Percentiles rank a stretch among this genome's conserved stretches.
phyloP scores from a whole-genome alignment of 2,329 filamentous ascomycete species.

The Coniochaeta prunicola region DNA sequence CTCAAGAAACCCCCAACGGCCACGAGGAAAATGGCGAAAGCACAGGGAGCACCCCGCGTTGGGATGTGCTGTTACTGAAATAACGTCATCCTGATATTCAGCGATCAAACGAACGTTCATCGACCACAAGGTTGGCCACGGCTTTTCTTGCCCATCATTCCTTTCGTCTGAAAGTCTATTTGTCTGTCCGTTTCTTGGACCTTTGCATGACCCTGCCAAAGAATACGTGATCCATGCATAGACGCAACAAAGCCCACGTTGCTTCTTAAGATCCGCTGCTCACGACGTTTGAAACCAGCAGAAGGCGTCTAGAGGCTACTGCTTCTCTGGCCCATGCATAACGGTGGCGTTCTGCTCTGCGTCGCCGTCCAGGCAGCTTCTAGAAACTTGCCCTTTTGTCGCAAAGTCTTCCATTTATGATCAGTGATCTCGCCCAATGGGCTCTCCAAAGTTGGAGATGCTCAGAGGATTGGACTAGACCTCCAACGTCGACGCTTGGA shows the following conservation, averaged over 20 bases:
- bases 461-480: not conserved
- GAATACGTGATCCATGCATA: not conserved
- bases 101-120: not conserved
- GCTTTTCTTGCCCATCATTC: not conserved
- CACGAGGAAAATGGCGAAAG: not conserved
- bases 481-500: not conserved
- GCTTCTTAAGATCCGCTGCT: not conserved
- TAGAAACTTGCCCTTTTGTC: not conserved
- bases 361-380: not conserved
- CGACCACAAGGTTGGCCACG: not conserved
- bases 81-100: not conserved
- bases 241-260: not conserved
- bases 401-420: not conserved
- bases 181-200: not conserved
- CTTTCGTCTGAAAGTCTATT: not conserved
- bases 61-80: not conserved
- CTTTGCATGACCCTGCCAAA: not conserved
- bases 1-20: not conserved
- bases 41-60: not conserved
- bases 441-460: not conserved
- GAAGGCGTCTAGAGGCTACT: not conserved
- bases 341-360: not conserved
- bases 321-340: not conserved
- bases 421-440: not conserved
- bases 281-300: not conserved